Evolutionary conservation across 2,329 filamentous ascomycete species (phyloP), one percentile per base, ranked within the genome.

Genomic region (Penicillium sp.): DNA sequence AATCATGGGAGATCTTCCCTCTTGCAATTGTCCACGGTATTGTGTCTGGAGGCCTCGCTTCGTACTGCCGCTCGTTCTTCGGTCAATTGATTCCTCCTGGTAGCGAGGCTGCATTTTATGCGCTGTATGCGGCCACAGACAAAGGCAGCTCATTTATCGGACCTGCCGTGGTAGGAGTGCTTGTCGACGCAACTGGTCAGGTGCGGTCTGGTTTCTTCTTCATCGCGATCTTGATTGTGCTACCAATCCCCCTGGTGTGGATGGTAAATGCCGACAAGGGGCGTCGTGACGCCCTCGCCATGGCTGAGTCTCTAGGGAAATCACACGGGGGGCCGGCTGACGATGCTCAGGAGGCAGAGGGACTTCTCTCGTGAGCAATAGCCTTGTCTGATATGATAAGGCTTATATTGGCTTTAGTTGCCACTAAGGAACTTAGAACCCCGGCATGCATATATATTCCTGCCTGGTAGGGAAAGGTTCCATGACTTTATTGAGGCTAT

Each of bases 1-100:
- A 92, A 72, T 87, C 89, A 3, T 96, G 91, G 90, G 93, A 97
- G 69, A 96, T 97, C 86, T 97, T 93, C 68, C 90, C 91, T 0
- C 77, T 97, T 0, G 92, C 90, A 0, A 88, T 90, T 4, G 85
- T 96, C 4, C 96, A 96, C 72, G 93, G 93, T 0, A 84, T 96
- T 39, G 92, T 96, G 1, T 84, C 96, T 1, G 93, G 93, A 10
- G 93, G 93, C 0, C 77, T 97, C 42, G 88, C 89, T 59, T 88
- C 88, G 16, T 96, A 96, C 75, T 97, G 93, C 71, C 87, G 93
- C 19, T 91, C 89, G 43, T 80, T 97, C 2, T 97, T 90, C 69
- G 92, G 92, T 19, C 89, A 96, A 73, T 81, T 97, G 55, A 95
- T 97, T 57, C 93, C 93, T 0, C 90, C 91, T 0, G 93, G 93